Percentiles rank a stretch among this genome's conserved stretches.
phyloP scores from a whole-genome alignment of 192 early-diverging fungal species.

The Coemansia sp. region DNA sequence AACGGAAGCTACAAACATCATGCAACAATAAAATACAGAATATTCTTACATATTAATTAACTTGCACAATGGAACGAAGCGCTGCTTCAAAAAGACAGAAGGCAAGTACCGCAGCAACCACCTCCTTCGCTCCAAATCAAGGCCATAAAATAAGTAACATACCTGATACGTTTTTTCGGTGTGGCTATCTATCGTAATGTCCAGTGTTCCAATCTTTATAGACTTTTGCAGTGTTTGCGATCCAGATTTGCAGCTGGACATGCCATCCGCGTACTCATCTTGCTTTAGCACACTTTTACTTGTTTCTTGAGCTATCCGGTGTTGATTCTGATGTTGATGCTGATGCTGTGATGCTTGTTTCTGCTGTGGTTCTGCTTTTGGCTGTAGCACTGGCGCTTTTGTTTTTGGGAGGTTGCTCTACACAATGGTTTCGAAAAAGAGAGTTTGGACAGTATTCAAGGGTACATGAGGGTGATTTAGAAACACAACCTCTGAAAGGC shows the following conservation, averaged over 20 bases:
- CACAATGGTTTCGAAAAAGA: neutral
- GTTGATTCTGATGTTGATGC: neutral
- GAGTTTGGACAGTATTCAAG: neutral
- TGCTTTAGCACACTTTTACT: neutral
- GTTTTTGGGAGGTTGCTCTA: conserved; percentile 3
- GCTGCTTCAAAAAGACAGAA: neutral
- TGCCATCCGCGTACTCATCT: conserved; percentile 8
- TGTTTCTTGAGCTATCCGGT: conserved; percentile 1
- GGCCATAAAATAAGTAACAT: conserved; percentile 26
- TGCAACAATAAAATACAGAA: neutral
- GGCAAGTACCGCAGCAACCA: neutral
- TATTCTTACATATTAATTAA: conserved; percentile 3
- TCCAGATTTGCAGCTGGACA: conserved; percentile 3
- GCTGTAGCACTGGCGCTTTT: conserved; percentile 1
- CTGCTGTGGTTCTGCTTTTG: neutral
- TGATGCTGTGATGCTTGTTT: conserved; percentile 3
- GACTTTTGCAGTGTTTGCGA: neutral
- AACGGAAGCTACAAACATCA: conserved; percentile 24
- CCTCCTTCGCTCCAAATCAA: conserved; percentile 7
- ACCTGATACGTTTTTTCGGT: conserved; percentile 8
- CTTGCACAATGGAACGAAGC: conserved; percentile 1
- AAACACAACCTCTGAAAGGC: neutral
- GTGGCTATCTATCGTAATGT: conserved; percentile 15
- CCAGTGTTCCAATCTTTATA: conserved; percentile 25
- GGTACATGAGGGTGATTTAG: too few relatives aligned